Evolutionary conservation across 805 yeast species (phyloP).

Genomic region (Kazachstania kunashirensis): DNA sequence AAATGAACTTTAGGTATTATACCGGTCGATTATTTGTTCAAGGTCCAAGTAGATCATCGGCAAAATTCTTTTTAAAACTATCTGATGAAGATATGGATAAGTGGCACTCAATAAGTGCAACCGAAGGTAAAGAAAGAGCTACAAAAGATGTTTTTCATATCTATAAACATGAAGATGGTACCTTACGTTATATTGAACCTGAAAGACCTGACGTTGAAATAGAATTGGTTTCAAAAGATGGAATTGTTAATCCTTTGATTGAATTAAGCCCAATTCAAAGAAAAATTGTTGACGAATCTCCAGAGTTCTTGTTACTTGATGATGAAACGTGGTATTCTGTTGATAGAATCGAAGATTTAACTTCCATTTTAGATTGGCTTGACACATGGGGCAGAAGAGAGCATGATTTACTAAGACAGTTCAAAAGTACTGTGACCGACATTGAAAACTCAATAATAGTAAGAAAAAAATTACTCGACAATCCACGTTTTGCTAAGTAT

Average conservation of each 20-base stretch:
- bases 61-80: slow-evolving; percentile 29
- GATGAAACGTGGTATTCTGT: slow-evolving; percentile 57
- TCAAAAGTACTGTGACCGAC: slow-evolving; percentile 24
- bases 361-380: slow-evolving; percentile 51
- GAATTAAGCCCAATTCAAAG: slow-evolving; percentile 36
- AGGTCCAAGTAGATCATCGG: slow-evolving; percentile 61
- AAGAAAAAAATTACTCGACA: slow-evolving; percentile 44
- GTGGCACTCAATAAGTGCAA: slow-evolving; percentile 22
- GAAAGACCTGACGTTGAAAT: slow-evolving; percentile 9
- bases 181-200: slow-evolving; percentile 10
- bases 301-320: slow-evolving; percentile 43
- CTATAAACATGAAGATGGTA: slow-evolving; percentile 14
- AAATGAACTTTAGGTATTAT: slow-evolving; percentile 47
- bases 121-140: slow-evolving; percentile 16
- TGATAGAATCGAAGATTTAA: slow-evolving; percentile 52
- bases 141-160: slow-evolving; percentile 22
- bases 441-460: slow-evolving; percentile 40
- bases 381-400: slow-evolving; percentile 72
- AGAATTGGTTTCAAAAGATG: slow-evolving; percentile 17
- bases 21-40: slow-evolving; percentile 88
- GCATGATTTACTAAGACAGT: slow-evolving; percentile 45
- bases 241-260: slow-evolving; percentile 11
- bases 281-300: slow-evolving; percentile 58
- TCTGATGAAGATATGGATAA: slow-evolving; percentile 18
- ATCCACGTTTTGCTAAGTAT: slow-evolving; percentile 36